Base-by-base conservation (phyloP, 441 rosid genomes). In the Bruguiera hainesii region DNA sequence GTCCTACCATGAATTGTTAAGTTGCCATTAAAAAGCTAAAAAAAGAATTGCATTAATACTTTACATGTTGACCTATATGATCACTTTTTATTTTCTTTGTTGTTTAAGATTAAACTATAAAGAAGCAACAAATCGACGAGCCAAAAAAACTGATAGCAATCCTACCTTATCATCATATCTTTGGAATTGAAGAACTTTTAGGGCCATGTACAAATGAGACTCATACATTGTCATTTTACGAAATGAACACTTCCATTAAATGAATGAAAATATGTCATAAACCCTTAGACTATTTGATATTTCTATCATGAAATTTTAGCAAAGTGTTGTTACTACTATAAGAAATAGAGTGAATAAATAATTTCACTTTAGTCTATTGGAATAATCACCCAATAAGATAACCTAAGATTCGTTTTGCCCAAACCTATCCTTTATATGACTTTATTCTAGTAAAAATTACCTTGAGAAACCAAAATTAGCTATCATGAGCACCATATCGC, bases 401-500 rank as follows among this genome's bases (percentile, higher is more conserved):
- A 73, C 58, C 35, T 19, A 33, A 69, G 56, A 49, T 29, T 37
- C 18, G 7, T 56, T 53, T 16, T 21, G 11, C 37, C 49, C 8
- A 13, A 53, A 52, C 58, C 26, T 21, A 50, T 42, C 1, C n/a
- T 13, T 48, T 18, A 16, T 26, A 26, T 58, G 25, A 55, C 62
- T 35, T 37, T 6, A 23, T 70, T 30, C 25, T 51, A 29, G 21
- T 9, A 57, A 7, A 20, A 18, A 16, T 65, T 77, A 89, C 96
- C 96, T 79, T 69, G 87, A 75, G 31, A 87, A 83, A 62, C 96
- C 87, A 72, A 89, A 89, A 78, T 87, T 91, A 70, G 89, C 86
- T 66, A 89, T 84, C 82, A 85, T 85, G 70, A 87, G 82, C 73
- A 82, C 85, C 42, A 60, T 56, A 57, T 82, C 81, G 39, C 60